Base-by-base conservation (phyloP, 495 filamentous ascomycete species). In the Lasiosphaeria ovina region DNA sequence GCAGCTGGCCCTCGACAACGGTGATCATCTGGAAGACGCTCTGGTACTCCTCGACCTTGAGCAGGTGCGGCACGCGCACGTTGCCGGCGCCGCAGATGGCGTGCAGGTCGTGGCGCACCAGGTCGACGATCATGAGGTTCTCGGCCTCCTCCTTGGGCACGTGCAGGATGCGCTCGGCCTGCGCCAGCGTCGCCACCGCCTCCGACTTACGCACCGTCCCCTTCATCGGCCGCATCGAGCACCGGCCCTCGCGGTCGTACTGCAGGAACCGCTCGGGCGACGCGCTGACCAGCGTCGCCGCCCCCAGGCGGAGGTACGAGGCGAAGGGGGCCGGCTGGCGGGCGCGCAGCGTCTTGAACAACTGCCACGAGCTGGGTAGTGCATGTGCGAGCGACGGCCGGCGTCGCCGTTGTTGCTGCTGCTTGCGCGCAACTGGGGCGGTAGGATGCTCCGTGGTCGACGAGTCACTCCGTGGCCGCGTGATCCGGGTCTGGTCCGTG, bases 51-150 rank as follows among this genome's bases (percentile, higher is more conserved):
- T 97, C 94, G 5, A 97, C 89, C 40, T 83, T 78, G 68, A 97
- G 87, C 9, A 97, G 79, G 54, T 91, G 84, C 0, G 73, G 69
- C 8, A 87, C 83, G 4, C 74, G 70, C 0, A 96, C 90, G 55
- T 85, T 81, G 0, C 87, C 88, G 4, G 87, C 79, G 5, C 89
- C 88, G 57, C 87, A 88, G 36, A 96, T 86, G 40, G 86, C 84
- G 71, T 93, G 89, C 24, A 98, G 78, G 72, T 98, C 94, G 69
- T 97, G 93, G 0, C 93, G 82, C 35, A 96, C 92, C 6, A 98
- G 79, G 75, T 97, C 94, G 1, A 96, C 92, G 61, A 98, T 97
- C 94, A 98, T 98, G 6, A 98, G 83, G 67, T 97, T 97, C 75
- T 98, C 94, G 11, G 94, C 93, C 66, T 87, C 87, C 68, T 97